Evolutionary conservation across 768 basidiomycete genomes (phyloP).

Genomic region (Suillus hirtellus): DNA sequence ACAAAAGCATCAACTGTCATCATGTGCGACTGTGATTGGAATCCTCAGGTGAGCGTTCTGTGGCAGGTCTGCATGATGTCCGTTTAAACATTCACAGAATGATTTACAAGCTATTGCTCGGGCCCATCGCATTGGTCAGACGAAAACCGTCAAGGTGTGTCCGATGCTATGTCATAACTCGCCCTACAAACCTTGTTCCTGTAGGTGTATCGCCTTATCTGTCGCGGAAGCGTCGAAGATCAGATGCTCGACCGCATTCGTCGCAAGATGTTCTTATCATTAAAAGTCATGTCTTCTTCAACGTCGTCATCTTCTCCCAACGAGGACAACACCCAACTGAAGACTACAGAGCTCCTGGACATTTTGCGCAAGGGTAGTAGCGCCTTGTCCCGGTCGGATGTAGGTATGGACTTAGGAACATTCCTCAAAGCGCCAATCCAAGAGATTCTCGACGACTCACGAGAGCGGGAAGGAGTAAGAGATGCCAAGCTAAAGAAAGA

Average conservation of each 20-base stretch:
- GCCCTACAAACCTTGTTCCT: neutral
- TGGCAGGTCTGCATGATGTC: conserved; percentile 10
- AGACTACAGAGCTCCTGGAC: conserved; percentile 48
- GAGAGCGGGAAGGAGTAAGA: conserved; percentile 41
- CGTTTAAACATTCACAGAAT: conserved; percentile 42
- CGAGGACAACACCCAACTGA: conserved; percentile 34
- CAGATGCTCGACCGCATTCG: conserved; percentile 74
- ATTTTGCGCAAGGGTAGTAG: conserved; percentile 61
- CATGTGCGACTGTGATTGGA: conserved; percentile 75
- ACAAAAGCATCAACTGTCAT: conserved; percentile 81
- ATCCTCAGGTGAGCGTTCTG: conserved; percentile 43
- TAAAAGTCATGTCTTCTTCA: conserved; percentile 58
- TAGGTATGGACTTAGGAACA: conserved; percentile 40
- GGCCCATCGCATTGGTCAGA: conserved; percentile 81
- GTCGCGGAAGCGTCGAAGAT: conserved; percentile 71
- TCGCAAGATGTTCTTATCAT: conserved; percentile 65
- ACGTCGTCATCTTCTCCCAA: conserved; percentile 20
- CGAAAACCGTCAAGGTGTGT: conserved; percentile 61
- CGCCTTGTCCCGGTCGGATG: conserved; percentile 43
- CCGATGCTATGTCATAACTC: neutral
- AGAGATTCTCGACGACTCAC: conserved; percentile 48
- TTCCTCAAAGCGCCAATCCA: conserved; percentile 48
- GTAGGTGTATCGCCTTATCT: conserved; percentile 56
- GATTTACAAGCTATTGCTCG: conserved; percentile 86
- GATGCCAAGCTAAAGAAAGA: conserved; percentile 49